Percentiles rank a stretch among this genome's conserved stretches.
These are phyloP conservation scores for Malus hybrid DNA, from an alignment of 331 rosid species.

Conservation along the genomic window DNA sequence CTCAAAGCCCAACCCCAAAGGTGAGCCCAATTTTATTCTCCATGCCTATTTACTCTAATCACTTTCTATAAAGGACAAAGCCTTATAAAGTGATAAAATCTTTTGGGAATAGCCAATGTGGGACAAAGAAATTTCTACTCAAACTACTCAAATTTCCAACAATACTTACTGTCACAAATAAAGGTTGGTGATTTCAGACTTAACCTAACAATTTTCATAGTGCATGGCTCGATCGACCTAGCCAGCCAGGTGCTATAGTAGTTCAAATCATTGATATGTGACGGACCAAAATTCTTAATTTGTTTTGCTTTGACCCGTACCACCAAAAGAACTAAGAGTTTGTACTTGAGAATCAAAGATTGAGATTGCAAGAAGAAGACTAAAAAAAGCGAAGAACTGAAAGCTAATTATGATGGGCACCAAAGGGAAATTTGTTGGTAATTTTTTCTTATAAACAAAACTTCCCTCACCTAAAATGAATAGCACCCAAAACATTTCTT, in stretches of 20 bases:
- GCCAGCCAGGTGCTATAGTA: too few relatives aligned
- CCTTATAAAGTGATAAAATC: too few relatives aligned
- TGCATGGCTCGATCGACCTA: background rate
- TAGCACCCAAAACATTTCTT: background rate
- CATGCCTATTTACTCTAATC: too few relatives aligned
- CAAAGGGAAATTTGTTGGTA: background rate
- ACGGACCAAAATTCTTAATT: background rate
- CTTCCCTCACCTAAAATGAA: background rate
- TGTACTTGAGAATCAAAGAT: too few relatives aligned
- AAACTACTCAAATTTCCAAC: too few relatives aligned
- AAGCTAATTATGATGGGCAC: background rate
- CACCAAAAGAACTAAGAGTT: background rate
- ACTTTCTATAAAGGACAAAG: too few relatives aligned
- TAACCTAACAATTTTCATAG: background rate
- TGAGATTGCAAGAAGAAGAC: background rate
- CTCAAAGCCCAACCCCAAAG: too few relatives aligned
- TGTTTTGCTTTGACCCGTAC: background rate
- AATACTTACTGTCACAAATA: too few relatives aligned
- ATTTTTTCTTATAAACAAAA: background rate
- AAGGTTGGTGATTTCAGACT: background rate
- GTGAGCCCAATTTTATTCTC: too few relatives aligned
- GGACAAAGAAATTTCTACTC: too few relatives aligned
- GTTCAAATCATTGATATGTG: background rate
- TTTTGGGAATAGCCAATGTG: too few relatives aligned
- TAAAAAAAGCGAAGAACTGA: background rate